phyloP scores from a whole-genome alignment of 495 filamentous ascomycete species.

The Xylaria flabelliformis region DNA sequence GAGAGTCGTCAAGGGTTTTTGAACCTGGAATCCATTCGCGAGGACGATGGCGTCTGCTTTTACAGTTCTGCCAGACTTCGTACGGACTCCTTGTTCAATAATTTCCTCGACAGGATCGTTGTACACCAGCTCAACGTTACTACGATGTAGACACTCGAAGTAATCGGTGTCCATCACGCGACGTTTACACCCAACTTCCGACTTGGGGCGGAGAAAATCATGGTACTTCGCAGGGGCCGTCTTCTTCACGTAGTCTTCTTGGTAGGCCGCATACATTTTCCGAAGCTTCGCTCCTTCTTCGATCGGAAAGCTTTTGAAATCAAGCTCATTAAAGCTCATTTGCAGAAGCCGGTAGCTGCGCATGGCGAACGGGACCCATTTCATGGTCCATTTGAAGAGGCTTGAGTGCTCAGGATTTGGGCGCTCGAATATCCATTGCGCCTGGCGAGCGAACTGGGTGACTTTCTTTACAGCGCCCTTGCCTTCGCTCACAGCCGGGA shows the following conservation, averaged over 20 bases:
- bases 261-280: constrained; percentile 46
- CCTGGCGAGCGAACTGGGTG: constrained; percentile 67
- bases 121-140: constrained; percentile 61
- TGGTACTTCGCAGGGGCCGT: constrained; percentile 66
- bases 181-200: constrained; percentile 67
- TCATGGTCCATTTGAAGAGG: constrained; percentile 27
- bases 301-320: constrained; percentile 47
- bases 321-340: constrained; percentile 37
- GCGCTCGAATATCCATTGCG: constrained; percentile 64
- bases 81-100: constrained; percentile 37
- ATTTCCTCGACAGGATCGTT: constrained; percentile 49
- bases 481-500: constrained; percentile 46
- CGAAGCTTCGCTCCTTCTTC: constrained; percentile 41
- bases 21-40: constrained; percentile 59
- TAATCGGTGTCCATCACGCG: constrained; percentile 64
- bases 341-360: constrained; percentile 26
- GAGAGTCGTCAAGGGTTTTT: not conserved
- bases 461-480: constrained; percentile 57
- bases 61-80: constrained; percentile 43
- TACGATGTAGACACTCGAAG: constrained; percentile 59
- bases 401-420: constrained; percentile 33
- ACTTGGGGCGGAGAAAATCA: constrained; percentile 68
- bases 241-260: constrained; percentile 56
- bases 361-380: constrained; percentile 39
- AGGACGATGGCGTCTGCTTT: constrained; percentile 66